Evolutionary conservation across 2,329 filamentous ascomycete genomes (phyloP).

Genomic region (Neoscytalidium dimidiatum): DNA sequence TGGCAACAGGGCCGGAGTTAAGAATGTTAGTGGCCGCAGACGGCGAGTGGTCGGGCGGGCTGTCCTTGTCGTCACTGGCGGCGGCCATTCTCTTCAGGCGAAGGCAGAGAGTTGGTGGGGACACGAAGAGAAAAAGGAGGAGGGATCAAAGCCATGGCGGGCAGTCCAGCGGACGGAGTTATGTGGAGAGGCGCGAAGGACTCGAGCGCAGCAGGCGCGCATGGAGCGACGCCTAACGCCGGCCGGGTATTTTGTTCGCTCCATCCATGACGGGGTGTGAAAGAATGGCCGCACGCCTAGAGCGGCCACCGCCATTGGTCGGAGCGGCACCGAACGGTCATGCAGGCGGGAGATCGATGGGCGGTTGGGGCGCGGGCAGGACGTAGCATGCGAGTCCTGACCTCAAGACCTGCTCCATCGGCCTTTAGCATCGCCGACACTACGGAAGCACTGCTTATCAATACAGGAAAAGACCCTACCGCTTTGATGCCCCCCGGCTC

Average conservation of each 20-base stretch:
- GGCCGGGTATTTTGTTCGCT: not conserved
- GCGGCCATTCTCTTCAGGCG: constrained; percentile 24
- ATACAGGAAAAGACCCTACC: no score
- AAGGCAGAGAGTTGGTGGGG: not conserved
- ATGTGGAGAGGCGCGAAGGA: not conserved
- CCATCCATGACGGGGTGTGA: constrained; percentile 1
- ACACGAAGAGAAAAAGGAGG: not conserved
- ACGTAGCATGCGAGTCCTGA: not conserved
- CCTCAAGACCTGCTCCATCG: constrained; percentile 10
- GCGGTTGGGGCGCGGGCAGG: not conserved
- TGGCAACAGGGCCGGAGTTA: constrained; percentile 42
- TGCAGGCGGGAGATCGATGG: not conserved
- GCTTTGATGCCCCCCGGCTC: not conserved
- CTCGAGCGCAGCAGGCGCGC: not conserved
- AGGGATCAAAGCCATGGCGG: not conserved
- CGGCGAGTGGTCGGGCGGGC: constrained; percentile 37
- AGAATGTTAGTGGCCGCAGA: constrained; percentile 32
- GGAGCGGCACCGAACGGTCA: not conserved
- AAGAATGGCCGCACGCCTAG: not conserved
- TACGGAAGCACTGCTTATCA: constrained; percentile 1
- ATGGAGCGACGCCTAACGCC: constrained; percentile 16
- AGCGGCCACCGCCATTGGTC: not conserved
- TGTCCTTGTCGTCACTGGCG: constrained; percentile 38
- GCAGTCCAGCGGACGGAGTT: not conserved
- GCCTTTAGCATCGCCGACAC: not conserved